phyloP scores from a whole-genome alignment of 768 basidiomycete genomes.

The Mycena capillaripes region DNA sequence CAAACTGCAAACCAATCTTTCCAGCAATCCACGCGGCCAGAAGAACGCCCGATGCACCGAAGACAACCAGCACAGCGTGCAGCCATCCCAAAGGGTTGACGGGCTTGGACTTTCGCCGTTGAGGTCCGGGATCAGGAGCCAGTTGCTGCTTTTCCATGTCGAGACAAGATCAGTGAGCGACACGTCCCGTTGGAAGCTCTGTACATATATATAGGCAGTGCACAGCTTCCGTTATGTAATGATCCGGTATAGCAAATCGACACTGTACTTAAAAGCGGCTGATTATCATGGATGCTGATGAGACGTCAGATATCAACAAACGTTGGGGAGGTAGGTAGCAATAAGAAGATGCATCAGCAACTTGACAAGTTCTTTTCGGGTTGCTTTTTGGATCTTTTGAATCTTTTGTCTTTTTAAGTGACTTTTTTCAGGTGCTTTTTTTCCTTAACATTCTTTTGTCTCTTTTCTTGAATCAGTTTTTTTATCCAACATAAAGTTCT shows the following conservation, averaged over 20 bases:
- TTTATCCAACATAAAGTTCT: too few species aligned
- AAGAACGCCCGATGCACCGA: slow-evolving; percentile 8
- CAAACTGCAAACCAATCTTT: slow-evolving; percentile 21
- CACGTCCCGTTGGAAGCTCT: slow-evolving; percentile 16
- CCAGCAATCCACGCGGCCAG: slow-evolving; percentile 14
- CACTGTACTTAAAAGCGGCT: slow-evolving; percentile 5
- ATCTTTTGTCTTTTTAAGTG: too few species aligned
- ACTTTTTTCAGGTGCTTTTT: too few species aligned
- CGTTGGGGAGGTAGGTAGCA: background rate
- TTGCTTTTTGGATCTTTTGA: too few species aligned
- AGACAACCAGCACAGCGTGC: slow-evolving; percentile 12
- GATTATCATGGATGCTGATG: slow-evolving; percentile 10
- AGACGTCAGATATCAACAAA: slow-evolving; percentile 1
- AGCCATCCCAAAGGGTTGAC: slow-evolving; percentile 9
- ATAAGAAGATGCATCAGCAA: background rate
- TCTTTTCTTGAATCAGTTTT: too few species aligned
- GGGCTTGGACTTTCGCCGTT: slow-evolving; percentile 17
- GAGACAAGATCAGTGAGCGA: slow-evolving; percentile 16
- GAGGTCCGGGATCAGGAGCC: slow-evolving; percentile 18
- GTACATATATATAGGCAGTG: slow-evolving; percentile 11
- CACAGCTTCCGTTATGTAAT: slow-evolving; percentile 7
- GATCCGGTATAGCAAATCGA: slow-evolving; percentile 7
- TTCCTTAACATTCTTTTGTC: too few species aligned
- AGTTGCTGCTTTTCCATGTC: slow-evolving; percentile 19
- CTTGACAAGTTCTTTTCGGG: too few species aligned